Evolutionary conservation across 2,329 filamentous ascomycete genomes (phyloP).

Genomic region (Cladosporium sp.): DNA sequence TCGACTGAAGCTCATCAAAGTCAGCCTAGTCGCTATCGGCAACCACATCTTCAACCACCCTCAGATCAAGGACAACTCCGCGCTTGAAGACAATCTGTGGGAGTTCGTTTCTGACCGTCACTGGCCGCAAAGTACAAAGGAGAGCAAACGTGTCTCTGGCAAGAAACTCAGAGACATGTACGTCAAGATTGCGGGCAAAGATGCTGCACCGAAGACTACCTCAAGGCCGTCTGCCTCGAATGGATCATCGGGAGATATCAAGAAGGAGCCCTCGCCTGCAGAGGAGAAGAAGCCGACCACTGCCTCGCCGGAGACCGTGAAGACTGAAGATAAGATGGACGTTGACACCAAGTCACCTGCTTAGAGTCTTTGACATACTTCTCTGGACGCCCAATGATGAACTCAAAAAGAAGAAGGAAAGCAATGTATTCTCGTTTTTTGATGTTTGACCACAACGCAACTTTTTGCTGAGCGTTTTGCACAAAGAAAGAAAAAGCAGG

Average conservation of each 20-base stretch:
- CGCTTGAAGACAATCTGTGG: slow-evolving; percentile 31
- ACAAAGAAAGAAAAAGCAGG: background rate
- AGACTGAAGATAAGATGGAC: slow-evolving; percentile 11
- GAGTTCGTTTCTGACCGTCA: slow-evolving; percentile 31
- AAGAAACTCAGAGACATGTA: slow-evolving; percentile 35
- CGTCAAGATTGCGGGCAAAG: slow-evolving; percentile 27
- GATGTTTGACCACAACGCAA: background rate
- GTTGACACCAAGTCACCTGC: slow-evolving; percentile 6
- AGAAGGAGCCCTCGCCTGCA: slow-evolving; percentile 5
- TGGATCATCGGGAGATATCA: background rate
- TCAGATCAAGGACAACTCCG: slow-evolving; percentile 16
- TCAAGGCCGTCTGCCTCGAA: background rate
- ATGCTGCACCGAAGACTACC: background rate
- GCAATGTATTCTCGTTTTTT: background rate
- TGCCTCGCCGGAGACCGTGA: background rate
- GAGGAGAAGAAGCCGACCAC: background rate
- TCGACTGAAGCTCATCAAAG: slow-evolving; percentile 58
- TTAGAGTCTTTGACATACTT: background rate
- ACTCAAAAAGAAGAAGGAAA: background rate
- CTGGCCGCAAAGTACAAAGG: slow-evolving; percentile 34
- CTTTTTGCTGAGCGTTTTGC: slow-evolving; percentile 3
- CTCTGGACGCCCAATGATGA: background rate
- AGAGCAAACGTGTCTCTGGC: slow-evolving; percentile 31
- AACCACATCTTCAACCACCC: slow-evolving; percentile 53
- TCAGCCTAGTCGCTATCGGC: slow-evolving; percentile 58